phyloP scores from a whole-genome alignment of 495 filamentous ascomycete species.

The Aspergillus diversus region DNA sequence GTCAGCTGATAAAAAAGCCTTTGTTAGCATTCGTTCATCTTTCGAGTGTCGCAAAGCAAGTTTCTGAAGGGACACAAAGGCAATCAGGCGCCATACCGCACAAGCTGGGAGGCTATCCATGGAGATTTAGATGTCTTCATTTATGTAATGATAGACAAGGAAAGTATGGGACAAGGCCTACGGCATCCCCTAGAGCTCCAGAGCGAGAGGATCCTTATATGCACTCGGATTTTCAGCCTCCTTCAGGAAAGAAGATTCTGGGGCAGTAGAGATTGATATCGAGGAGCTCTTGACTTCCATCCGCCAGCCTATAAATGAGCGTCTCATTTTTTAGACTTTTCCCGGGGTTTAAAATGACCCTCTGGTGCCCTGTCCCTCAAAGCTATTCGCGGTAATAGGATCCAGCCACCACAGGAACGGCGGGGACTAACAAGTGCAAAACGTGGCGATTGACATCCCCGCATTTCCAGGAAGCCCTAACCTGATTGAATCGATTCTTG shows the following conservation, averaged over 20 bases:
- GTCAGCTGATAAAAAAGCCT: constrained; percentile 1
- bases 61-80: neutral
- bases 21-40: neutral
- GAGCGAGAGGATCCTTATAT: neutral
- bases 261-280: too few relatives aligned
- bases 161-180: neutral
- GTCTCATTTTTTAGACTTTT: too few relatives aligned
- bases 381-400: neutral
- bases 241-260: too few relatives aligned
- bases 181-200: neutral
- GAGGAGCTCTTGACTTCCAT: too few relatives aligned
- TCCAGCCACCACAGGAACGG: neutral
- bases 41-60: neutral
- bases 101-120: constrained; percentile 2
- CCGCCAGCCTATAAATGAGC: too few relatives aligned
- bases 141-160: neutral
- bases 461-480: neutral
- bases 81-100: neutral
- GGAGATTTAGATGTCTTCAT: neutral
- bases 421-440: neutral
- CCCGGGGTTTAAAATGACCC: neutral
- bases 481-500: neutral
- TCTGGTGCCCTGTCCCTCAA: neutral
- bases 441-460: neutral
- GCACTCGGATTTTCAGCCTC: neutral